These are phyloP conservation scores for Strobilomyces echinocephalus DNA, from an alignment of 768 basidiomycete species.

Conservation along the genomic window DNA sequence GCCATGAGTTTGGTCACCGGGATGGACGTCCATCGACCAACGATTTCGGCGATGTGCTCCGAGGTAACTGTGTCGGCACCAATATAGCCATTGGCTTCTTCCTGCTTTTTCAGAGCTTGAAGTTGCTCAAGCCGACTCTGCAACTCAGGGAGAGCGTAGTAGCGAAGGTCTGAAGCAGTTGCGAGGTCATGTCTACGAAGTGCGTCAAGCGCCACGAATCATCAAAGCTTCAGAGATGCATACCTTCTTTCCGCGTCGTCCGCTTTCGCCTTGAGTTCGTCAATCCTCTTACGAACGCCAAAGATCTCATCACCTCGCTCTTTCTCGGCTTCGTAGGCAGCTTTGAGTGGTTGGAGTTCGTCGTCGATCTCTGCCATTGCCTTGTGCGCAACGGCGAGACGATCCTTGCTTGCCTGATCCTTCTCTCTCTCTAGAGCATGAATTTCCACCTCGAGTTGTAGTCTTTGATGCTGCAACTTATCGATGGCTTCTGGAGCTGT, in stretches of 20 bases:
- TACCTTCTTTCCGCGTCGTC: constrained; percentile 89
- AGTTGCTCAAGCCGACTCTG: constrained; percentile 66
- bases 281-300: constrained; percentile 71
- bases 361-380: constrained; percentile 82
- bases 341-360: constrained; percentile 73
- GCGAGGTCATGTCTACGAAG: constrained; percentile 56
- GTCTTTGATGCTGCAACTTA: constrained; percentile 78
- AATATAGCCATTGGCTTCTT: constrained; percentile 52
- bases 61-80: constrained; percentile 72
- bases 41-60: constrained; percentile 92
- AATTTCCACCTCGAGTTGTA: constrained; percentile 91
- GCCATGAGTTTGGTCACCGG: constrained; percentile 84
- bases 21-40: constrained; percentile 89
- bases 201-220: background rate
- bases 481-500: constrained; percentile 94
- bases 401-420: constrained; percentile 82
- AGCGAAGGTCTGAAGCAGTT: constrained; percentile 83
- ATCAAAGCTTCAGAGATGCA: constrained; percentile 17
- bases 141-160: constrained; percentile 88
- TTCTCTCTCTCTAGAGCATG: constrained; percentile 93
- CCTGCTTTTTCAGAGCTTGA: constrained; percentile 69
- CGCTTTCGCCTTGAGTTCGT: constrained; percentile 86
- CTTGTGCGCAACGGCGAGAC: constrained; percentile 68
- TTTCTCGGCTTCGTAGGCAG: constrained; percentile 86
- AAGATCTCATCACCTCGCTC: constrained; percentile 76